phyloP scores from a whole-genome alignment of 2,329 filamentous ascomycete species.

The Pyrenochaeta sp. region DNA sequence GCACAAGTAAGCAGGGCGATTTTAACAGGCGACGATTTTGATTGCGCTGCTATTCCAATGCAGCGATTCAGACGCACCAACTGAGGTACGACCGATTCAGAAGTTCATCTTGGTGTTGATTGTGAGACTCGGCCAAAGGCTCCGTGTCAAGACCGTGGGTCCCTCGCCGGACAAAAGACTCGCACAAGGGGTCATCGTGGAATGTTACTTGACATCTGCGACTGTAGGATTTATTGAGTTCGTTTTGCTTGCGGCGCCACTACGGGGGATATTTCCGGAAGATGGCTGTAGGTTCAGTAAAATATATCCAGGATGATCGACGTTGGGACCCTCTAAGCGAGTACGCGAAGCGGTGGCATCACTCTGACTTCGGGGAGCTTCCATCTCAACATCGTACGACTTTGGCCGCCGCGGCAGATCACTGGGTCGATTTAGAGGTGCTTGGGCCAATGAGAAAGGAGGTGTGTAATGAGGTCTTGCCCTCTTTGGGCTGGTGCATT shows the following conservation, averaged over 20 bases:
- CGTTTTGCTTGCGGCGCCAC: neutral
- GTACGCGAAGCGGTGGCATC: constrained; percentile 23
- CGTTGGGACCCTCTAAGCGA: constrained; percentile 17
- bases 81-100: neutral
- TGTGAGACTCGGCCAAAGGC: too few relatives aligned
- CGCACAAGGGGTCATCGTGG: too few relatives aligned
- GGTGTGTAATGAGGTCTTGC: constrained; percentile 8
- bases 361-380: constrained; percentile 5
- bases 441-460: constrained; percentile 22
- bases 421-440: constrained; percentile 13
- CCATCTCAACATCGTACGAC: constrained; percentile 7
- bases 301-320: constrained; percentile 26
- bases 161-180: neutral
- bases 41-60: too few relatives aligned
- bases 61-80: neutral
- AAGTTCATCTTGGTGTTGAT: neutral
- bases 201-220: too few relatives aligned
- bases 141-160: too few relatives aligned
- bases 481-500: constrained; percentile 11
- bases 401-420: constrained; percentile 32
- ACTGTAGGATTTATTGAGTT: neutral
- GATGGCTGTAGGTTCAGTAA: neutral
- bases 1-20: constrained; percentile 13
- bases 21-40: neutral
- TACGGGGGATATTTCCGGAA: neutral